Evolutionary conservation across 2,329 filamentous ascomycete species (phyloP).

Genomic region (Tolypocladium pustulatum): DNA sequence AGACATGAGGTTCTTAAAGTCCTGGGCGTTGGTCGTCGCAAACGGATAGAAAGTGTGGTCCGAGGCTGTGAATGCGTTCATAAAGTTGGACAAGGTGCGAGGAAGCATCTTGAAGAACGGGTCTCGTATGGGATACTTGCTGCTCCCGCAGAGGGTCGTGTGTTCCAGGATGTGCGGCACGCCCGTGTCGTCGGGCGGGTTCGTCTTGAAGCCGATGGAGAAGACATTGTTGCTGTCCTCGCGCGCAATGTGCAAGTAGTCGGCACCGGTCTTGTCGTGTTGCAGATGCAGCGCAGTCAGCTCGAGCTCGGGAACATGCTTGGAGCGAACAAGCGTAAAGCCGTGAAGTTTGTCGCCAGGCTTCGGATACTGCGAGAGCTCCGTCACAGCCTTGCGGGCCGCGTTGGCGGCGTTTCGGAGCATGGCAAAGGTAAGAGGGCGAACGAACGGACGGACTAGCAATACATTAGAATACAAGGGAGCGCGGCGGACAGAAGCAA

Average conservation of each 20-base stretch:
- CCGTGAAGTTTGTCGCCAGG: conserved; percentile 82
- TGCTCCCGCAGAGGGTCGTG: conserved; percentile 88
- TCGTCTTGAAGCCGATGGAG: conserved; percentile 98
- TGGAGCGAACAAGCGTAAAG: conserved; percentile 80
- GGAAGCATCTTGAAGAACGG: conserved; percentile 99
- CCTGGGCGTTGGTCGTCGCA: conserved; percentile 88
- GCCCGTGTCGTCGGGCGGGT: conserved; percentile 91
- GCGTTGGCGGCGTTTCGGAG: conserved; percentile 41
- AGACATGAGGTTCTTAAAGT: conserved; percentile 91
- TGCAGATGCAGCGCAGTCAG: conserved; percentile 82
- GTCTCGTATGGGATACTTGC: conserved; percentile 94
- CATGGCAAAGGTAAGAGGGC: conserved; percentile 24
- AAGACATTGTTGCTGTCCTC: conserved; percentile 99
- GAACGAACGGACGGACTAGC: background rate
- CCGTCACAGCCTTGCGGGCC: conserved; percentile 57
- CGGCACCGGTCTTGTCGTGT: conserved; percentile 90
- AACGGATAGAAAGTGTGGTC: conserved; percentile 98
- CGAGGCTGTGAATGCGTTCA: conserved; percentile 96
- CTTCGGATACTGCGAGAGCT: conserved; percentile 64
- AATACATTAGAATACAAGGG: background rate
- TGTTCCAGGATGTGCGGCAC: conserved; percentile 97
- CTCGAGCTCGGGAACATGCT: conserved; percentile 90
- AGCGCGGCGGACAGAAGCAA: background rate
- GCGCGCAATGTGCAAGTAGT: conserved; percentile 89
- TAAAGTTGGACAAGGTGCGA: conserved; percentile 96